phyloP scores from a whole-genome alignment of 1,284 basidiomycete genomes.

The Ustilago hordei region DNA sequence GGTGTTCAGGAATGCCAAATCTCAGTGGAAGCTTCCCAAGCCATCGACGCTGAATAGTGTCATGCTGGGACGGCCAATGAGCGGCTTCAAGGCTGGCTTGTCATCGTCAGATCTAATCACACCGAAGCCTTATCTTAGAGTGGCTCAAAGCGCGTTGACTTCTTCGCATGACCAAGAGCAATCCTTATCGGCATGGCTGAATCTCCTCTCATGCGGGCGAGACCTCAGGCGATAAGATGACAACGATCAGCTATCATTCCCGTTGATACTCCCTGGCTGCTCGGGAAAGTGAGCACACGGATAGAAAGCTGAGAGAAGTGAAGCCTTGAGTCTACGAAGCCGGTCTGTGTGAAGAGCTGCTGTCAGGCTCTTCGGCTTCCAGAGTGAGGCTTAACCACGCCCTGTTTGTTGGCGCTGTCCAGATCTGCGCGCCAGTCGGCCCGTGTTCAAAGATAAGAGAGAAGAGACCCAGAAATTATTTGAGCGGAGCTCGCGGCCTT shows the following conservation, averaged over 20 bases:
- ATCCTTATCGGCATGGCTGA: neutral
- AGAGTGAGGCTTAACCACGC: neutral
- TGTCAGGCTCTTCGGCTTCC: neutral
- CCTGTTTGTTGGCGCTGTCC: constrained; percentile 16
- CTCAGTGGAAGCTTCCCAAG: neutral
- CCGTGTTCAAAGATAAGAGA: constrained; percentile 12
- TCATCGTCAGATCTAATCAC: neutral
- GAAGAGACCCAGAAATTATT: constrained; percentile 8
- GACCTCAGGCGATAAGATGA: constrained; percentile 4
- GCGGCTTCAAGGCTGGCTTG: neutral
- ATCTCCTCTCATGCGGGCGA: neutral
- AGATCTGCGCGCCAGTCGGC: constrained; percentile 8
- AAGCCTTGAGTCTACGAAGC: neutral
- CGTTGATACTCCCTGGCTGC: neutral
- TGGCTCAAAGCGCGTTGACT: neutral
- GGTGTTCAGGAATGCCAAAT: neutral
- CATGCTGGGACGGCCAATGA: neutral
- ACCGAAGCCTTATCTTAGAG: neutral
- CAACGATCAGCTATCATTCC: neutral
- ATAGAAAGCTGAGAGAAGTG: neutral
- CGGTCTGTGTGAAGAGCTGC: too few species aligned
- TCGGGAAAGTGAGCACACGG: neutral
- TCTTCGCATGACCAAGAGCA: neutral
- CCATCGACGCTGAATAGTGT: too few species aligned
- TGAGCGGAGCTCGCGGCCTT: constrained; percentile 4